These are phyloP conservation scores for Pythium sp. DNA, from an alignment of 352 stramenopile species.

Conservation along the genomic window DNA sequence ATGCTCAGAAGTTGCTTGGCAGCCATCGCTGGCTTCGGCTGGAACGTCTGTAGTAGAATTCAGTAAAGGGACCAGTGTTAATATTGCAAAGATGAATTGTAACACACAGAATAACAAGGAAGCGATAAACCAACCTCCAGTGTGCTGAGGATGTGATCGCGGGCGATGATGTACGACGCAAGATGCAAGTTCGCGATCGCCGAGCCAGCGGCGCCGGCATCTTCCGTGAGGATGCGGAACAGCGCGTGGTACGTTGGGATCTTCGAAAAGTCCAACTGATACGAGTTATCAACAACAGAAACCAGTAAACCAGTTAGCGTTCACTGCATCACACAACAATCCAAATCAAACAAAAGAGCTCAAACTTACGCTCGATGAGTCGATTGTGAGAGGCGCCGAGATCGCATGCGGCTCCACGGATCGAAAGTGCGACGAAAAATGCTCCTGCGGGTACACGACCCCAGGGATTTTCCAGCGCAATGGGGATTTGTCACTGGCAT, in stretches of 20 bases:
- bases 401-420: constrained; percentile 43
- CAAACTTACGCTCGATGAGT: constrained; percentile 40
- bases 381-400: constrained; percentile 37
- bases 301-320: background rate
- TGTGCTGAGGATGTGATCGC: constrained; percentile 46
- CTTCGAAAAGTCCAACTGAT: constrained; percentile 50
- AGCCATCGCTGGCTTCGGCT: constrained; percentile 65
- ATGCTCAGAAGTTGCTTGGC: constrained; percentile 69
- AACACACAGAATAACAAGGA: background rate
- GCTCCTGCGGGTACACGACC: constrained; percentile 52
- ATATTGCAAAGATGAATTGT: background rate
- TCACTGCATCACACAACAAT: background rate
- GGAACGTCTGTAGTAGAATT: constrained; percentile 35
- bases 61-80: background rate
- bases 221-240: constrained; percentile 72
- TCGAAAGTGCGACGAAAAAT: constrained; percentile 39
- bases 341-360: background rate
- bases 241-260: constrained; percentile 67
- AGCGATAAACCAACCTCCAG: constrained; percentile 34
- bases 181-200: constrained; percentile 66
- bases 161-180: constrained; percentile 63
- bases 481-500: constrained; percentile 14
- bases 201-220: constrained; percentile 61
- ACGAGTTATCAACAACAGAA: background rate
- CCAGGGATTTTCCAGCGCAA: constrained; percentile 49